phyloP scores from a whole-genome alignment of 1,284 basidiomycete genomes.

The Trichosporon ovoides region DNA sequence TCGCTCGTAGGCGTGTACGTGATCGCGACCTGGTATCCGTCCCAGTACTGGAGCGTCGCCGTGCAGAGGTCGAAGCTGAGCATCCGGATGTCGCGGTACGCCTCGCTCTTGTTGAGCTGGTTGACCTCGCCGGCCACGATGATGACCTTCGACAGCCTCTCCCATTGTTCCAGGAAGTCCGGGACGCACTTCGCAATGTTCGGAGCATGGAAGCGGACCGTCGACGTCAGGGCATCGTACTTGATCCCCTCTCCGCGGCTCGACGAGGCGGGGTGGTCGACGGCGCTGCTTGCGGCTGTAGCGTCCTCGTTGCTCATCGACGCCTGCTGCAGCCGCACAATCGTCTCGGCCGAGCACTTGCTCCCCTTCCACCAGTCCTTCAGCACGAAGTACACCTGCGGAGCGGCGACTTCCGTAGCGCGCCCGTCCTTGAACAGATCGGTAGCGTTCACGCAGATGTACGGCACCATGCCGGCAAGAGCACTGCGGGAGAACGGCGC shows the following conservation, averaged over 20 bases:
- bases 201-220: conserved; percentile 78
- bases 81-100: conserved; percentile 66
- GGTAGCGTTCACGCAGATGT: conserved; percentile 71
- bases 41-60: conserved; percentile 70
- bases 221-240: conserved; percentile 74
- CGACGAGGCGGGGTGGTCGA: conserved; percentile 27
- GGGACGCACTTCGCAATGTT: conserved; percentile 80
- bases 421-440: conserved; percentile 73
- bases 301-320: conserved; percentile 57
- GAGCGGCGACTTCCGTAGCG: conserved; percentile 81
- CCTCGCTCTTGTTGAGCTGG: conserved; percentile 65
- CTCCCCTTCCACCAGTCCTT: conserved; percentile 84
- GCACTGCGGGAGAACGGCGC: conserved; percentile 28
- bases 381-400: conserved; percentile 79
- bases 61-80: conserved; percentile 82
- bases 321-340: conserved; percentile 68
- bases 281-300: conserved; percentile 55
- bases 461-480: conserved; percentile 60
- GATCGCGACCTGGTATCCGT: conserved; percentile 39
- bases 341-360: conserved; percentile 53
- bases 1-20: conserved; percentile 42
- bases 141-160: conserved; percentile 81
- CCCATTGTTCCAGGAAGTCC: conserved; percentile 85
- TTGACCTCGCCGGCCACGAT: conserved; percentile 85
- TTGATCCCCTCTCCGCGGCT: conserved; percentile 56